phyloP scores from a whole-genome alignment of 2,329 filamentous ascomycete species.

The Arthrinium phaeospermum region DNA sequence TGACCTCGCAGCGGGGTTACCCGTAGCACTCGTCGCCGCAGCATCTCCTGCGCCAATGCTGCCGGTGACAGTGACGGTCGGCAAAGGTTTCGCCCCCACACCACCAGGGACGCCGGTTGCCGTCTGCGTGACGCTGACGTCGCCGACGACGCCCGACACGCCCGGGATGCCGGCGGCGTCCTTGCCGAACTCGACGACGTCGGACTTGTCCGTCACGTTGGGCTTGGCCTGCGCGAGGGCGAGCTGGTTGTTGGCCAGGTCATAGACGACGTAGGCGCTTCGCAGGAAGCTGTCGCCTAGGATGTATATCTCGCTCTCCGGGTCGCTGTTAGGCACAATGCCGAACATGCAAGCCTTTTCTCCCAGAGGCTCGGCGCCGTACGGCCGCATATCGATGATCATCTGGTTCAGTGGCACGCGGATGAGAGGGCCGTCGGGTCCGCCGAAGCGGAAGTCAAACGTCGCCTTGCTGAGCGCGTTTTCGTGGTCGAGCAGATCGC shows the following conservation, averaged over 20 bases:
- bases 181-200: conserved; percentile 53
- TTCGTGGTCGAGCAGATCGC: conserved; percentile 43
- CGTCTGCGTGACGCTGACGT: conserved; percentile 33
- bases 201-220: conserved; percentile 51
- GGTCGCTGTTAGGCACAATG: conserved; percentile 50
- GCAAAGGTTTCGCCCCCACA: conserved; percentile 20
- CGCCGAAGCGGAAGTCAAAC: conserved; percentile 62
- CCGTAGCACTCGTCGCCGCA: conserved; percentile 25
- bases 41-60: conserved; percentile 23
- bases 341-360: conserved; percentile 58
- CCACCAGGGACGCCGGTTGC: conserved; percentile 30
- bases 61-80: conserved; percentile 25
- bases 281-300: conserved; percentile 65
- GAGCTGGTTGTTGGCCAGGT: conserved; percentile 62
- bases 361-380: conserved; percentile 39
- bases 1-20: conserved; percentile 28
- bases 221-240: conserved; percentile 61
- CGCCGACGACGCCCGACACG: conserved; percentile 50
- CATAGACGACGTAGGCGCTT: conserved; percentile 66
- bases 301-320: conserved; percentile 46
- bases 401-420: conserved; percentile 61
- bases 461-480: conserved; percentile 39
- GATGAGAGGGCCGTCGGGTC: conserved; percentile 53
- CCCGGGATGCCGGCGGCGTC: conserved; percentile 47
- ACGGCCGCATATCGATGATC: conserved; percentile 46